phyloP scores from a whole-genome alignment of 768 basidiomycete species.

The Rhodotorula taiwanensis region DNA sequence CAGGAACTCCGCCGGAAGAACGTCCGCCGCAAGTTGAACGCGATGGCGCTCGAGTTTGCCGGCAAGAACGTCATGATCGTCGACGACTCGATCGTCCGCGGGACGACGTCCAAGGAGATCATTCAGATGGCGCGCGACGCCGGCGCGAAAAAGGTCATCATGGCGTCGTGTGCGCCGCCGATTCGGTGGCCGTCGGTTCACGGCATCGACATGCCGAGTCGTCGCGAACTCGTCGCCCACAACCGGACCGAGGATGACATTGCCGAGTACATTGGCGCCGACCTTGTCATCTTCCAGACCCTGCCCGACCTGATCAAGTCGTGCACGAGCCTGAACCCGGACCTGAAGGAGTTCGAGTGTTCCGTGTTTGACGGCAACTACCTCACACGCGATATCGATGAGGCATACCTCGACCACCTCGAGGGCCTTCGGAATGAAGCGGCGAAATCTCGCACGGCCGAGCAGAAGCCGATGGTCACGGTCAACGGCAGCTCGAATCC shows the following conservation, averaged over 20 bases:
- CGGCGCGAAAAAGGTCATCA: slow-evolving; percentile 88
- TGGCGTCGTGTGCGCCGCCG: slow-evolving; percentile 94
- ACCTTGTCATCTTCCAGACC: slow-evolving; percentile 92
- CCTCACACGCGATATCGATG: slow-evolving; percentile 85
- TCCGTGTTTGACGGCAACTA: slow-evolving; percentile 98
- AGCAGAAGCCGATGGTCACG: slow-evolving; percentile 3
- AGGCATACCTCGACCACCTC: slow-evolving; percentile 66
- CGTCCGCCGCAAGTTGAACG: slow-evolving; percentile 89
- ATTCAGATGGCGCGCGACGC: slow-evolving; percentile 99
- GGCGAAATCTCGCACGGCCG: slow-evolving; percentile 54
- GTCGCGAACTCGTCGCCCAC: slow-evolving; percentile 84
- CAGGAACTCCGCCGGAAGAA: slow-evolving; percentile 93
- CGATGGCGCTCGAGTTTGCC: slow-evolving; percentile 94
- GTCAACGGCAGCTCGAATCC: slow-evolving; percentile 8
- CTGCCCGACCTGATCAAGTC: slow-evolving; percentile 77
- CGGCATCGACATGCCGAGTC: slow-evolving; percentile 98
- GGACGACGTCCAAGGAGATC: slow-evolving; percentile 97
- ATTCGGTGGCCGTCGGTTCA: slow-evolving; percentile 94
- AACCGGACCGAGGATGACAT: slow-evolving; percentile 64
- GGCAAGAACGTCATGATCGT: slow-evolving; percentile 89
- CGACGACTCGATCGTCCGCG: slow-evolving; percentile 97
- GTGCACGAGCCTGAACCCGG: slow-evolving; percentile 68
- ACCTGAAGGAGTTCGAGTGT: slow-evolving; percentile 77
- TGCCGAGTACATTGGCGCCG: slow-evolving; percentile 78
- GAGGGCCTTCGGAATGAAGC: slow-evolving; percentile 77